phyloP scores from a whole-genome alignment of 805 yeast genomes.

The Yamadazyma laniorum region DNA sequence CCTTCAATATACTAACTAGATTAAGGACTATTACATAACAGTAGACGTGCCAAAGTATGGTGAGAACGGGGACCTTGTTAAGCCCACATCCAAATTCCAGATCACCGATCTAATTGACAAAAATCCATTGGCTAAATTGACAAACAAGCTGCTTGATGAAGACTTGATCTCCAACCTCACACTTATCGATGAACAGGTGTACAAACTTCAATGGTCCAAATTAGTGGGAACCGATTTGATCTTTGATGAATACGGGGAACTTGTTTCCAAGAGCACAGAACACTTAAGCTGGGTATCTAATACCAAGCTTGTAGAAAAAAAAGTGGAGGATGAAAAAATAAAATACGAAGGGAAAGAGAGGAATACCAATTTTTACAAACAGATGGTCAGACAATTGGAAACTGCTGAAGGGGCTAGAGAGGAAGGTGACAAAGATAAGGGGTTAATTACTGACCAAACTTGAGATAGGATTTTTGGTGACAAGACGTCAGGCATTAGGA shows the following conservation, averaged over 20 bases:
- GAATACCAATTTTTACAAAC: conserved; percentile 14
- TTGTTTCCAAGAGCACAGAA: conserved; percentile 39
- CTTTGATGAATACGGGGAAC: conserved; percentile 43
- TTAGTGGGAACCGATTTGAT: conserved; percentile 71
- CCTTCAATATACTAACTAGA: conserved; percentile 21
- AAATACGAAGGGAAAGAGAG: conserved; percentile 13
- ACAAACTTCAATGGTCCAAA: conserved; percentile 73
- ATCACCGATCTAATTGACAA: conserved; percentile 32
- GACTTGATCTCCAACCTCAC: conserved; percentile 26
- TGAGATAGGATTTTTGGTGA: no score
- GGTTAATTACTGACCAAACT: no score
- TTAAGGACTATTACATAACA: conserved; percentile 33
- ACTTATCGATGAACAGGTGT: conserved; percentile 48
- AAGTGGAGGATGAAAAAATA: conserved; percentile 16
- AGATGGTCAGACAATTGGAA: conserved; percentile 8
- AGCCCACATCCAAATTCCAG: conserved; percentile 42
- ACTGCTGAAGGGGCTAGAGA: no score
- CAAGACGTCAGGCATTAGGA: no score
- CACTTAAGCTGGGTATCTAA: conserved; percentile 32
- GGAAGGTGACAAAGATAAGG: no score
- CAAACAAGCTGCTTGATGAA: conserved; percentile 28
- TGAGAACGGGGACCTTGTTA: conserved; percentile 21
- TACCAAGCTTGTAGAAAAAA: conserved; percentile 23
- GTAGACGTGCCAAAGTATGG: conserved; percentile 31
- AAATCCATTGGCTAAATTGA: conserved; percentile 35